phyloP scores from a whole-genome alignment of 140 eudicot genomes.

The Cichorium intybus region DNA sequence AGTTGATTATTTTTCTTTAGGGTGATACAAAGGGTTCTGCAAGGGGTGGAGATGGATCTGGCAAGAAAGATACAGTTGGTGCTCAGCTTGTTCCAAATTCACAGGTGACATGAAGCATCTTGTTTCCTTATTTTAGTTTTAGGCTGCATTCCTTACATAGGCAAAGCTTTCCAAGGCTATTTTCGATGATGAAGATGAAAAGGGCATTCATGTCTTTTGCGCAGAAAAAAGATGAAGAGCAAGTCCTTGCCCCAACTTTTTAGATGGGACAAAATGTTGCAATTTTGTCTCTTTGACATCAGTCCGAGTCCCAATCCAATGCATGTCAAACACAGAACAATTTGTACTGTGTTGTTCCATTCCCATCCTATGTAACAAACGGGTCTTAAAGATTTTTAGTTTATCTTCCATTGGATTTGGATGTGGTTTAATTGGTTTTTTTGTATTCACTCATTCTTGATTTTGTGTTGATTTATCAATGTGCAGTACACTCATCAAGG shows the following conservation, averaged over 20 bases:
- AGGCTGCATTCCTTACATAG: no score
- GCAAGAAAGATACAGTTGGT: slow-evolving; percentile 52
- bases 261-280: no score
- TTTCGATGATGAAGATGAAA: no score
- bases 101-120: slow-evolving; percentile 47
- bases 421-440: neutral
- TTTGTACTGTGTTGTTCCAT: no score
- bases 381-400: neutral
- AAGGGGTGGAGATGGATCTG: slow-evolving; percentile 67
- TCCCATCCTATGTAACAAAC: no score
- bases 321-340: no score
- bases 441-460: neutral
- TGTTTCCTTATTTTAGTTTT: neutral
- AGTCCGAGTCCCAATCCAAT: no score
- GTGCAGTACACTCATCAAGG: slow-evolving; percentile 73
- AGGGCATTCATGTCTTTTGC: no score
- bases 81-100: slow-evolving; percentile 56
- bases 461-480: slow-evolving; percentile 1
- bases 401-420: neutral
- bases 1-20: slow-evolving; percentile 29
- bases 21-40: slow-evolving; percentile 86
- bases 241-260: no score
- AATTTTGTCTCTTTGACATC: no score
- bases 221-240: no score
- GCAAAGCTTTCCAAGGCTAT: no score